A percentile compares a stretch with the other conserved stretches of the same genome.
Conservation (phyloP, 352 stramenopile genomes). For the Phytophthora pistaciae region DNA sequence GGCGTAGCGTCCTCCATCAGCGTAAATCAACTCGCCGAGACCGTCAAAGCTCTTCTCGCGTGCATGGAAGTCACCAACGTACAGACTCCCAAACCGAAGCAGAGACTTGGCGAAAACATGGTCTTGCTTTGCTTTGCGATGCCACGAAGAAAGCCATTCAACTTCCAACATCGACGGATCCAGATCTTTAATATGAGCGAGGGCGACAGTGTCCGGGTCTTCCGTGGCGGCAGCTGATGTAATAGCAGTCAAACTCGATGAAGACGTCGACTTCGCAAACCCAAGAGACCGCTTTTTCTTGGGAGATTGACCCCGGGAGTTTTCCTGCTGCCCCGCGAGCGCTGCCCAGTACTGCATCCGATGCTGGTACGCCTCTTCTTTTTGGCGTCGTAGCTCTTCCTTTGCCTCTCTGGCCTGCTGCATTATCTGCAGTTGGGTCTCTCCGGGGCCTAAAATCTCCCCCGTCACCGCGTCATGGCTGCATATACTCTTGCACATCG, state of each 20-base stretch:
- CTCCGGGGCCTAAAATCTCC: slow-evolving; percentile 67
- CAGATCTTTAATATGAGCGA: slow-evolving; percentile 35
- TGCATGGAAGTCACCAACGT: slow-evolving; percentile 75
- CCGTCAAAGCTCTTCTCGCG: slow-evolving; percentile 70
- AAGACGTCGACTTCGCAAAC: slow-evolving; percentile 32
- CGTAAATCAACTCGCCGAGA: slow-evolving; percentile 88
- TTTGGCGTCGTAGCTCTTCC: slow-evolving; percentile 51
- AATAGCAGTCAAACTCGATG: neutral
- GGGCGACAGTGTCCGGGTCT: slow-evolving; percentile 9
- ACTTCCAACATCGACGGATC: slow-evolving; percentile 44
- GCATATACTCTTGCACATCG: slow-evolving; percentile 70
- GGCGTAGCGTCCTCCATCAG: slow-evolving; percentile 82
- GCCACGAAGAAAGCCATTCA: slow-evolving; percentile 68
- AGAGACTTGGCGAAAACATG: slow-evolving; percentile 72
- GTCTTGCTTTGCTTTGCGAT: slow-evolving; percentile 39
- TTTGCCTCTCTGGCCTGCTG: slow-evolving; percentile 54
- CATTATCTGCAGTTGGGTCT: slow-evolving; percentile 59
- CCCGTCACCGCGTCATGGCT: slow-evolving; percentile 62
- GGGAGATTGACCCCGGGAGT: slow-evolving; percentile 21
- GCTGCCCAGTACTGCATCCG: slow-evolving; percentile 72
- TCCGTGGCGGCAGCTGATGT: neutral
- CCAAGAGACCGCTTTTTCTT: slow-evolving; percentile 49
- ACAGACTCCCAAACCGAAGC: slow-evolving; percentile 72
- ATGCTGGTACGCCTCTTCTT: slow-evolving; percentile 69
- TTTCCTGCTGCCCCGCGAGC: slow-evolving; percentile 47